Conservation (phyloP, 2,329 filamentous ascomycete genomes). For the Tolypocladium album region DNA sequence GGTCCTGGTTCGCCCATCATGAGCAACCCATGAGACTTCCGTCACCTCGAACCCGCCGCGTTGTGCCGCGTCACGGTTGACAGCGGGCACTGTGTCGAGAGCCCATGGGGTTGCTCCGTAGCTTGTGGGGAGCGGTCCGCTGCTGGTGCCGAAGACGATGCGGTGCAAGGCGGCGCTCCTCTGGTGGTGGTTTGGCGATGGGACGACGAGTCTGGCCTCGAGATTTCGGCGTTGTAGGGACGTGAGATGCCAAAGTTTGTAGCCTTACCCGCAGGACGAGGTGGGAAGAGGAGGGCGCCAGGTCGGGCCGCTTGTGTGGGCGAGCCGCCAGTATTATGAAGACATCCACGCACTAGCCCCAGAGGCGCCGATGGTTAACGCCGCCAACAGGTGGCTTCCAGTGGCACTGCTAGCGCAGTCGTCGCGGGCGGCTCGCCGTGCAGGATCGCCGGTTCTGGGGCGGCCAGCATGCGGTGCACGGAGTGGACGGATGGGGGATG, state of each 20-base stretch:
- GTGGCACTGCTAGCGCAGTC: conserved; percentile 9
- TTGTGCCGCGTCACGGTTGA: not conserved
- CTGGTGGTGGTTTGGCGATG: not conserved
- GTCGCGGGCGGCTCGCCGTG: not conserved
- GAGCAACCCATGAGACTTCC: not conserved
- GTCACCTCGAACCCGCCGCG: not conserved
- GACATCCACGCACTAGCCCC: conserved; percentile 17
- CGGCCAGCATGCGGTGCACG: not conserved
- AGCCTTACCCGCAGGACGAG: not conserved
- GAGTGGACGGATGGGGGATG: not conserved
- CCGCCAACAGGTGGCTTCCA: conserved; percentile 13
- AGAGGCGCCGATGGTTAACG: conserved; percentile 10
- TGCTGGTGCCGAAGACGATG: not conserved
- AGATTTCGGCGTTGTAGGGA: not conserved
- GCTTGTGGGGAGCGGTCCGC: not conserved
- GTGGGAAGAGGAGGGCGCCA: not conserved
- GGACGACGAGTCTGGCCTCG: not conserved
- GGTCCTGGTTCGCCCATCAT: not conserved
- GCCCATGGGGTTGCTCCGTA: not conserved
- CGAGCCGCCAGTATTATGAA: conserved; percentile 10
- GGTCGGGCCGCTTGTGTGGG: not conserved
- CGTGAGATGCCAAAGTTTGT: not conserved
- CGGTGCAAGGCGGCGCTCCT: not conserved
- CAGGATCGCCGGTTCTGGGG: not conserved
- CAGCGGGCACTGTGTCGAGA: not conserved